These are phyloP conservation scores for Diplogelasinospora grovesii DNA, from an alignment of 495 filamentous ascomycete species.

Conservation along the genomic window DNA sequence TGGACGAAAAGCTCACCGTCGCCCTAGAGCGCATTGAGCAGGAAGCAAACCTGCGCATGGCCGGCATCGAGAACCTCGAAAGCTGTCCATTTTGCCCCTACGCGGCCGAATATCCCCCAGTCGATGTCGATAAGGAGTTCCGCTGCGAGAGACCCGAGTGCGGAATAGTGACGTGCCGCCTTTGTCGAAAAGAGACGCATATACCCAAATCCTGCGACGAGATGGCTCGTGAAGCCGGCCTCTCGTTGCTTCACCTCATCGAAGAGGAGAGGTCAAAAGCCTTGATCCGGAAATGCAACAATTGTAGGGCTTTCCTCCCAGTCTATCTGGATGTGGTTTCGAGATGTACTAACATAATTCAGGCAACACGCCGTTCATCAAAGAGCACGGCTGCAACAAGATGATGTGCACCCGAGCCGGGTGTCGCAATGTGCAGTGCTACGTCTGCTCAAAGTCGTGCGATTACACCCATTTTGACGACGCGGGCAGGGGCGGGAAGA, in stretches of 20 bases:
- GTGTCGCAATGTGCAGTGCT: slow-evolving; percentile 61
- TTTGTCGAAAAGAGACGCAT: slow-evolving; percentile 66
- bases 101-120: slow-evolving; percentile 61
- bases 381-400: slow-evolving; percentile 79
- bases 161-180: slow-evolving; percentile 60
- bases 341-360: slow-evolving; percentile 18
- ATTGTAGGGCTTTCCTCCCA: slow-evolving; percentile 31
- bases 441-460: slow-evolving; percentile 60
- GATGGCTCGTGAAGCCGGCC: slow-evolving; percentile 48
- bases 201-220: slow-evolving; percentile 71
- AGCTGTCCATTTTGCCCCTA: slow-evolving; percentile 80
- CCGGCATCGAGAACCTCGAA: slow-evolving; percentile 58
- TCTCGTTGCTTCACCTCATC: slow-evolving; percentile 55
- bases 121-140: slow-evolving; percentile 70
- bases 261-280: slow-evolving; percentile 72
- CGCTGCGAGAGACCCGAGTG: slow-evolving; percentile 62
- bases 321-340: not conserved
- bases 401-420: slow-evolving; percentile 53
- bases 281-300: slow-evolving; percentile 69
- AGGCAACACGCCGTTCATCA: slow-evolving; percentile 60
- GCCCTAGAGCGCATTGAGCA: slow-evolving; percentile 64
- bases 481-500: slow-evolving; percentile 30
- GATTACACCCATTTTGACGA: slow-evolving; percentile 51
- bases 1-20: slow-evolving; percentile 48
- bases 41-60: slow-evolving; percentile 56